phyloP scores from a whole-genome alignment of 441 rosid genomes.

The Euphorbia celastroides region DNA sequence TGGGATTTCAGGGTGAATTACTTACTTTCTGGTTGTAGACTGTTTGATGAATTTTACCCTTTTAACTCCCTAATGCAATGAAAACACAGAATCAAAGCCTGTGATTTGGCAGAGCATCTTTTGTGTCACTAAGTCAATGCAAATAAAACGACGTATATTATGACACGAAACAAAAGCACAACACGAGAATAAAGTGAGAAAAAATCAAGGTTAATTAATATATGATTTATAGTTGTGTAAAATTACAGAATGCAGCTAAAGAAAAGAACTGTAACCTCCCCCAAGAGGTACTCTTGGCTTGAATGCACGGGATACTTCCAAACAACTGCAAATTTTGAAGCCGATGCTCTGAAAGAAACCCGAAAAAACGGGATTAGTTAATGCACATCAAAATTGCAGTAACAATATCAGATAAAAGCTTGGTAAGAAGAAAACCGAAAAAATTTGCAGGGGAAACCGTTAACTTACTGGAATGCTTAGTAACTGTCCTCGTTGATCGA shows the following conservation, averaged over 20 bases:
- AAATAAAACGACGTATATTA: not conserved
- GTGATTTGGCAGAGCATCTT: slow-evolving; percentile 6
- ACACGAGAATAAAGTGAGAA: not conserved
- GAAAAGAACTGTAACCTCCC: slow-evolving; percentile 73
- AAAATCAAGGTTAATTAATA: too few relatives aligned
- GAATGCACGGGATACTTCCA: slow-evolving; percentile 48
- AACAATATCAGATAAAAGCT: not conserved
- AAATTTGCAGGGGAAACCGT: not conserved
- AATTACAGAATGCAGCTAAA: slow-evolving; percentile 23
- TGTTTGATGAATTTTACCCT: not conserved
- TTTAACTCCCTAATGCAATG: not conserved
- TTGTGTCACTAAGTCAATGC: too few relatives aligned
- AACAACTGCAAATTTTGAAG: slow-evolving; percentile 59
- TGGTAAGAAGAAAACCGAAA: not conserved
- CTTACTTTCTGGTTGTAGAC: slow-evolving; percentile 17
- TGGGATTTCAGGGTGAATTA: slow-evolving; percentile 16
- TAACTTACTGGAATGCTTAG: slow-evolving; percentile 72
- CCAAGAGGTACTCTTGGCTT: slow-evolving; percentile 84
- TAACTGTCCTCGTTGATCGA: slow-evolving; percentile 42
- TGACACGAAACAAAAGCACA: not conserved
- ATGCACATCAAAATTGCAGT: not conserved
- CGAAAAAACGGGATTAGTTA: slow-evolving; percentile 7
- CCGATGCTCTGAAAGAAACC: slow-evolving; percentile 54
- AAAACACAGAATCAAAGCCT: slow-evolving; percentile 7
- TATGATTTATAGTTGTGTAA: too few relatives aligned